Conservation (phyloP, 2,329 filamentous ascomycete genomes). For the Gaeumannomyces tritici region DNA sequence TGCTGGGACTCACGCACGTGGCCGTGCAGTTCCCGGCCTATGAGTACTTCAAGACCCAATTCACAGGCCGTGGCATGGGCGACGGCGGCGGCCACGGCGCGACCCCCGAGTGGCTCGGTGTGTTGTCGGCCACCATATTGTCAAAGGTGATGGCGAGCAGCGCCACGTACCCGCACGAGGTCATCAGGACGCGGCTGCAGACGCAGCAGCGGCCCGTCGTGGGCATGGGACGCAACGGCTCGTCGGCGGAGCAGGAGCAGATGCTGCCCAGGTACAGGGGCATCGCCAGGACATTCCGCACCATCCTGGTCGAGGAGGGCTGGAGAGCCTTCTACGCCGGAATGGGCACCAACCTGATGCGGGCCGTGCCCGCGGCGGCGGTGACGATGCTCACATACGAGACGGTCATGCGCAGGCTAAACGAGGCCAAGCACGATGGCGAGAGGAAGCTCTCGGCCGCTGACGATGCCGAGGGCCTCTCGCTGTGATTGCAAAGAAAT, state of each 20-base stretch:
- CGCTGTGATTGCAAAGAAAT: too few relatives aligned
- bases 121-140: conserved; percentile 79
- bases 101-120: conserved; percentile 61
- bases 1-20: conserved; percentile 87
- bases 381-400: conserved; percentile 98
- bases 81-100: conserved; percentile 45
- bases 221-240: conserved; percentile 13
- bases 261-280: conserved; percentile 58
- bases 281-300: conserved; percentile 70
- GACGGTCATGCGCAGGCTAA: conserved; percentile 51
- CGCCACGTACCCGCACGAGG: conserved; percentile 94
- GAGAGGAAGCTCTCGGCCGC: neutral
- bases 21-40: conserved; percentile 96
- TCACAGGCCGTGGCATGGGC: conserved; percentile 86
- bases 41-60: conserved; percentile 81
- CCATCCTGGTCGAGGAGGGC: conserved; percentile 82
- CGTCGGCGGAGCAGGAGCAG: conserved; percentile 15
- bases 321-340: conserved; percentile 96
- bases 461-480: too few relatives aligned
- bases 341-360: conserved; percentile 95
- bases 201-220: conserved; percentile 71
- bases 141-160: conserved; percentile 93
- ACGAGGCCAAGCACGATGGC: conserved; percentile 18
- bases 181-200: conserved; percentile 85
- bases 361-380: conserved; percentile 88